Conservation (phyloP, 169 alveolate species). For the Plasmodium billcollinsi region DNA sequence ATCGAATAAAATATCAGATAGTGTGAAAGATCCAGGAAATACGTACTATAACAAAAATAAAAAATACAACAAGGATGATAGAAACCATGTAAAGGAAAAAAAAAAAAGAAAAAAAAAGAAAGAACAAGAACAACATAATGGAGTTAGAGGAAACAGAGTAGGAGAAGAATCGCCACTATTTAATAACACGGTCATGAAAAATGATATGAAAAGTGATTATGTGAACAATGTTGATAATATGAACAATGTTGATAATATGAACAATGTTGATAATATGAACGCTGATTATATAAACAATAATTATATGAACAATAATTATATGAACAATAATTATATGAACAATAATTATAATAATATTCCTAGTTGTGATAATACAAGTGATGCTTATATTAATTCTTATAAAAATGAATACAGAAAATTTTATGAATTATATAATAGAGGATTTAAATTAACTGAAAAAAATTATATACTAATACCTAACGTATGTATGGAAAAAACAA, state of each 20-base stretch:
- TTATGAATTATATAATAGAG: conserved; percentile 30
- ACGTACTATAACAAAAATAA: no score
- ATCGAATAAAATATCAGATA: no score
- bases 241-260: no score
- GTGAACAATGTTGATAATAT: no score
- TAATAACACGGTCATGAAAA: no score
- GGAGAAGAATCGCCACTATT: no score
- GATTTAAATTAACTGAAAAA: conserved; percentile 32
- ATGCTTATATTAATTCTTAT: background rate
- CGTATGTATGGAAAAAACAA: conserved; percentile 17
- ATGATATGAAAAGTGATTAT: background rate
- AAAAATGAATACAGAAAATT: conserved; percentile 21
- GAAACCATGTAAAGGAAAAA: background rate
- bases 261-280: no score
- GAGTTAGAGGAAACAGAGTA: no score
- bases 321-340: background rate
- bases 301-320: background rate
- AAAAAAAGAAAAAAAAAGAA: background rate
- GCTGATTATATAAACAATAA: background rate
- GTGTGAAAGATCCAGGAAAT: no score
- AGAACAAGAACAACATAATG: background rate
- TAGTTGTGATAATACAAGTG: no score
- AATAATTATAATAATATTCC: background rate
- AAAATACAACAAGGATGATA: background rate
- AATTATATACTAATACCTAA: conserved; percentile 15